These are phyloP conservation scores for Mycena citricolor DNA, from an alignment of 1,284 basidiomycete genomes.

Conservation along the genomic window DNA sequence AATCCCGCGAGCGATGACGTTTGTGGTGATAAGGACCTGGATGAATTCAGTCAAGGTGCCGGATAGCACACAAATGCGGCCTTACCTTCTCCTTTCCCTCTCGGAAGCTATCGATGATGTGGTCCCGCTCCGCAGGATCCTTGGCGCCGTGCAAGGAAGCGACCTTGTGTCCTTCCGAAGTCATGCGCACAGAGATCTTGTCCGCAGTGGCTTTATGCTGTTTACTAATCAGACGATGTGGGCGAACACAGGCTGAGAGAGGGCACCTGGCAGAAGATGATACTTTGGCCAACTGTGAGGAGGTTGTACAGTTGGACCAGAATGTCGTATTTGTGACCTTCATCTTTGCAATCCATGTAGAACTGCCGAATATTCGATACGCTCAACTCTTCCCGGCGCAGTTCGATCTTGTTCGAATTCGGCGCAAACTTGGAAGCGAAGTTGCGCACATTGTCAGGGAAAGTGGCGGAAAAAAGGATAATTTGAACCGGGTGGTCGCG, in stretches of 20 bases:
- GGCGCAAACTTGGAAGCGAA: conserved; percentile 95
- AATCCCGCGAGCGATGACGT: conserved; percentile 97
- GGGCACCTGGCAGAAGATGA: conserved; percentile 89
- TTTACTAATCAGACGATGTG: conserved; percentile 10
- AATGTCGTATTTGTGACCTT: conserved; percentile 95
- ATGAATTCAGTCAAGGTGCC: conserved; percentile 1
- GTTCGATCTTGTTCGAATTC: conserved; percentile 93
- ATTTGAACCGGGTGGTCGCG: conserved; percentile 69
- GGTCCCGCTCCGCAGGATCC: conserved; percentile 85
- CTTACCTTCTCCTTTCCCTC: conserved; percentile 92
- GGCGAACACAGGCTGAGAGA: neutral
- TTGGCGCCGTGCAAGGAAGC: conserved; percentile 96
- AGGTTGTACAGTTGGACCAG: conserved; percentile 89
- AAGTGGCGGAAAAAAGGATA: conserved; percentile 97
- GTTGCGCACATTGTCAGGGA: conserved; percentile 88
- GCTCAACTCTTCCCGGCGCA: conserved; percentile 92
- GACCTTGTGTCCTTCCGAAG: conserved; percentile 92
- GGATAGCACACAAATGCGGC: neutral
- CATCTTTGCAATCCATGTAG: conserved; percentile 92
- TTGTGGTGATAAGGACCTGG: conserved; percentile 89
- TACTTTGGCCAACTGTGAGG: conserved; percentile 94
- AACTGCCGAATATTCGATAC: conserved; percentile 97
- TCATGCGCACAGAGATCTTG: conserved; percentile 89
- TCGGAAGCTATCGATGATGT: conserved; percentile 93
- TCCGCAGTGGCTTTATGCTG: conserved; percentile 92